These are phyloP conservation scores for Erythrophleum ivorense DNA, from an alignment of 331 rosid species.

Conservation along the genomic window DNA sequence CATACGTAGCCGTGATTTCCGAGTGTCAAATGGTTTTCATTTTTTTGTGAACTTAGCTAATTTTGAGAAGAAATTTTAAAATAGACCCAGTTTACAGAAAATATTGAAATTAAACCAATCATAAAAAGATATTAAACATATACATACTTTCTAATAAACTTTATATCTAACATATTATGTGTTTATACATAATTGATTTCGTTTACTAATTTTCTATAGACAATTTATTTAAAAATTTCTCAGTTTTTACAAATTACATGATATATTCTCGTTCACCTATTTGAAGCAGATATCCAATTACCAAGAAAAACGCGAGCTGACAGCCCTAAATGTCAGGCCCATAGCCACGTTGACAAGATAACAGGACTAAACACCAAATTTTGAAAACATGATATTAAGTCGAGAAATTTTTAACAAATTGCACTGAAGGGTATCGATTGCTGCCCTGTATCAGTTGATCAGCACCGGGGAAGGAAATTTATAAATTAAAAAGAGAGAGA, in stretches of 20 bases:
- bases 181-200: not conserved
- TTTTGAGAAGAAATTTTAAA: not conserved
- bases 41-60: conserved; percentile 23
- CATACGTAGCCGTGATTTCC: conserved; percentile 42
- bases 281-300: not conserved
- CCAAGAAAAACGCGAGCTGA: not conserved
- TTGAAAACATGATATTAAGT: not conserved
- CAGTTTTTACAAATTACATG: not conserved
- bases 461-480: not conserved
- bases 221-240: not conserved
- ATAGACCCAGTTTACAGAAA: not conserved
- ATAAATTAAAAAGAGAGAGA: too few relatives aligned
- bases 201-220: not conserved
- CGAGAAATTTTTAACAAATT: conserved; percentile 18
- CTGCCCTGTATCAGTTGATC: not conserved
- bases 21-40: conserved; percentile 29
- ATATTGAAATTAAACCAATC: not conserved
- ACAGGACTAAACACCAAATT: not conserved
- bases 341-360: not conserved
- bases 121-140: not conserved
- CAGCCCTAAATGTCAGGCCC: conserved; percentile 2
- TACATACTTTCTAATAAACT: not conserved
- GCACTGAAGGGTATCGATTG: conserved; percentile 13
- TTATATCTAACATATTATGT: not conserved
- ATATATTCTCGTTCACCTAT: not conserved